Conservation (phyloP, 169 alveolate genomes). For the Amoebophrya sp. region DNA sequence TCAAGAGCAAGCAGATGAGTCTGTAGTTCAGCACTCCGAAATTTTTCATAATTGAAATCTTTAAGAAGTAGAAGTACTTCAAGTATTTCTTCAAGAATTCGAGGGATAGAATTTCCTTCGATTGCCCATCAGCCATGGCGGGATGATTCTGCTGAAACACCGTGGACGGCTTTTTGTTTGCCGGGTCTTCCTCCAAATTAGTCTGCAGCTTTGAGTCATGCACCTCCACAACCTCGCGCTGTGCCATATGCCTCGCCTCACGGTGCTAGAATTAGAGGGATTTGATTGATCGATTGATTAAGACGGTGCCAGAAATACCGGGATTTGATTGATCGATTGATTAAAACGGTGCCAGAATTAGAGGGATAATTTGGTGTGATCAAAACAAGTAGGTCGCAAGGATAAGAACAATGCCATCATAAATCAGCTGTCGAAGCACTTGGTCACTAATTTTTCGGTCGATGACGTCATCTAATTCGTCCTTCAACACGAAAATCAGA, state of each 20-base stretch:
- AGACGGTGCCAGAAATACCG: not conserved
- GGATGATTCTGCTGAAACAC: not conserved
- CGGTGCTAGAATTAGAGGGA: not conserved
- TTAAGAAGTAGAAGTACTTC: no score
- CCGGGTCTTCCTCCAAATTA: not conserved
- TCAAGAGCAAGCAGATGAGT: no score
- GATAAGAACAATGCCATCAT: no score
- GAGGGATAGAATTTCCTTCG: not conserved
- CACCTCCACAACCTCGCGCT: not conserved
- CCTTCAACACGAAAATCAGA: slow-evolving; percentile 75
- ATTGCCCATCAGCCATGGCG: not conserved
- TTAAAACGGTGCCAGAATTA: not conserved
- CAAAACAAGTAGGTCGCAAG: no score
- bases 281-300: not conserved
- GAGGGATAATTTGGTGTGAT: not conserved
- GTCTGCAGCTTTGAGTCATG: not conserved
- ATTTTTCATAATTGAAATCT: no score
- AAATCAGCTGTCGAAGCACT: no score
- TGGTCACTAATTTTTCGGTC: slow-evolving; percentile 4
- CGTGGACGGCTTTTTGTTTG: not conserved
- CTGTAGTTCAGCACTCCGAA: no score
- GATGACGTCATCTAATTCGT: not conserved
- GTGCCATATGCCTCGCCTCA: not conserved
- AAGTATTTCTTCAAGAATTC: slow-evolving; percentile 46
- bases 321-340: not conserved